Evolutionary conservation across 805 yeast species (phyloP), one percentile per base, ranked within the genome.

Genomic region (Ogataea nakhonphanomensis): DNA sequence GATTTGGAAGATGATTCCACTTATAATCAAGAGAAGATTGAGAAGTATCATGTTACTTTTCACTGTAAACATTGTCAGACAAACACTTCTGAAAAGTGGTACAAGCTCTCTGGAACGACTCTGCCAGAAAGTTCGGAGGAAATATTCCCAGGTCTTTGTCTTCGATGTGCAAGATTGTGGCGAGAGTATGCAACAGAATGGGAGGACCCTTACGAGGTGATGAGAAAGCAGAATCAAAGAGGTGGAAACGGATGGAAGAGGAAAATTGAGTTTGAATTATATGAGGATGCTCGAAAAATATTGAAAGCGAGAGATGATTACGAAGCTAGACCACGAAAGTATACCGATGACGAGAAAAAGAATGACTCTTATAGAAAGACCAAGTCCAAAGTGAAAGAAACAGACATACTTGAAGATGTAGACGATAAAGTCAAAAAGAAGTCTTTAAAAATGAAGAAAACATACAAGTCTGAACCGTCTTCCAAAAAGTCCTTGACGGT

Each of bases 131-230:
- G 63, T 6, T 51, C 55, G 1, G 50, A 55, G 8, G 55, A 64
- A 5, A 53, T 65, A 1, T 64, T 78, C 2, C 61, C 69, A 11
- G 96, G 89, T 0, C 65, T 91, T 10, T 91, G 99, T 59, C 64
- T 73, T 22, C 69, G 98, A 39, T 91, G 99, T 66, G 96, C 96
- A 0, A 72, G 84, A 43, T 57, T 93, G 22, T 91, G 98, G 98
- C 73, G 96, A 59, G 67, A 95, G 28, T 91, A 91, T 60, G 96
- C 89, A 0, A 80, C 86, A 0, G 70, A 69, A 8, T 93, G 98
- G 98, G 87, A 81, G 49, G 79, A 78, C 25, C 96, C 96, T 0
- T 50, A 63, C 17, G 88, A 81, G 39, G 79, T 86, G 0, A 61
- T 78, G 30, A 76, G 70, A 56, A 77, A 74, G 43, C 61, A 55